phyloP scores from a whole-genome alignment of 73 alveolate species.

The Tetrahymena thermophila region DNA sequence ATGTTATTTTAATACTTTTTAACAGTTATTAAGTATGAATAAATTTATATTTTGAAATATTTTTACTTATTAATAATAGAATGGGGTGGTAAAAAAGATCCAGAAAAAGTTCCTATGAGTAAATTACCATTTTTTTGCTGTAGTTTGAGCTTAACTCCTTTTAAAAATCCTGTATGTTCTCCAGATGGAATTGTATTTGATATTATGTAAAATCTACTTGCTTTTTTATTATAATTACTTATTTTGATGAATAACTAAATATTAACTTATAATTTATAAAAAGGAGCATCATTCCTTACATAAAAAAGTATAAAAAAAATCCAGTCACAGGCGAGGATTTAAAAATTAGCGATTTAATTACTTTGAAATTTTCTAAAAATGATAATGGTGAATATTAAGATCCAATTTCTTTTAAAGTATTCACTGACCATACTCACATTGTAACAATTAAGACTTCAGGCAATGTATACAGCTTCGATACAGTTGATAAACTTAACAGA shows the following conservation, averaged over 20 bases:
- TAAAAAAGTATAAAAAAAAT: slow-evolving; percentile 74
- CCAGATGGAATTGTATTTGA: slow-evolving; percentile 87
- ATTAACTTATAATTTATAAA: background rate
- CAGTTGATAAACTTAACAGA: slow-evolving; percentile 75
- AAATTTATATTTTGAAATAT: background rate
- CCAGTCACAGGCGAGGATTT: slow-evolving; percentile 86
- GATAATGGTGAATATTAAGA: slow-evolving; percentile 92
- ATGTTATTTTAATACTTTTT: background rate
- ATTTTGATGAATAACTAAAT: background rate
- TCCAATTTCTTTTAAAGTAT: slow-evolving; percentile 90
- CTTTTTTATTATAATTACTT: background rate
- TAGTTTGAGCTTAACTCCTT: slow-evolving; percentile 67
- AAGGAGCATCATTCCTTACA: slow-evolving; percentile 77
- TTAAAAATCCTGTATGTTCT: slow-evolving; percentile 79
- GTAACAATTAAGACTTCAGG: slow-evolving; percentile 94
- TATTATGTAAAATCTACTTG: slow-evolving; percentile 17
- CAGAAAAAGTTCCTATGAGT: slow-evolving; percentile 34
- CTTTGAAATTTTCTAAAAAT: slow-evolving; percentile 80
- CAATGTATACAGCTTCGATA: slow-evolving; percentile 85
- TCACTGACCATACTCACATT: slow-evolving; percentile 78
- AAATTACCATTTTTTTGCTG: slow-evolving; percentile 85
- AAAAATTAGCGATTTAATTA: slow-evolving; percentile 65
- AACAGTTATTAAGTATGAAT: too few relatives aligned
- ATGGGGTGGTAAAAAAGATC: slow-evolving; percentile 77
- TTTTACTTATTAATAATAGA: background rate